Percentiles rank a stretch among this genome's conserved stretches.
Evolutionary conservation across 352 stramenopile species (phyloP).

Genomic region (Plasmopara halstedii): DNA sequence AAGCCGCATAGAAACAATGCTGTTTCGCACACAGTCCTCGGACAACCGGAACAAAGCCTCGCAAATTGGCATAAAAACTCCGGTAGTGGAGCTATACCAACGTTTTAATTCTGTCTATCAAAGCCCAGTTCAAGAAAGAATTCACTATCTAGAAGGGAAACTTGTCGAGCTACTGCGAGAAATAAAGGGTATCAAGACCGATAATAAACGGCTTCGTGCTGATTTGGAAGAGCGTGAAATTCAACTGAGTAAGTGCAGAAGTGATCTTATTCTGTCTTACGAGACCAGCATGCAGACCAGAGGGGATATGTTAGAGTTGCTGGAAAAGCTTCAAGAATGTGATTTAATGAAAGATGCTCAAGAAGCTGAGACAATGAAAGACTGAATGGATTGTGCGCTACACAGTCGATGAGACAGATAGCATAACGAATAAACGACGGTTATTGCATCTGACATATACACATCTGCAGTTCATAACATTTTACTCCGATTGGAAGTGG

Average conservation of each 20-base stretch:
- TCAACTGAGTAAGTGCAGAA: slow-evolving; percentile 1
- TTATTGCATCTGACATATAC: neutral
- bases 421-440: neutral
- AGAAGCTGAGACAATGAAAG: neutral
- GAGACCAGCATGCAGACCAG: slow-evolving; percentile 8
- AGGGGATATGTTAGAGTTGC: slow-evolving; percentile 5
- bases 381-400: neutral
- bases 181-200: slow-evolving; percentile 1
- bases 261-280: slow-evolving; percentile 4
- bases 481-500: too few species aligned
- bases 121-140: slow-evolving; percentile 1
- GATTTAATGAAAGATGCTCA: neutral
- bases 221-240: slow-evolving; percentile 4
- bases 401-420: neutral
- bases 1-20: too few species aligned
- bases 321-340: slow-evolving; percentile 1
- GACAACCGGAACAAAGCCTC: too few species aligned
- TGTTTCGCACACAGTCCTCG: too few species aligned
- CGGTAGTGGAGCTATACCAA: neutral
- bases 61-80: too few species aligned
- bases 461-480: neutral
- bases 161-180: slow-evolving; percentile 3
- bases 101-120: neutral
- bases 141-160: slow-evolving; percentile 3
- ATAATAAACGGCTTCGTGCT: slow-evolving; percentile 1